Evolutionary conservation across 1,139 yeast genomes (phyloP), one percentile per base, ranked within the genome.

Genomic region (Yamadazyma atmosphaerica): DNA sequence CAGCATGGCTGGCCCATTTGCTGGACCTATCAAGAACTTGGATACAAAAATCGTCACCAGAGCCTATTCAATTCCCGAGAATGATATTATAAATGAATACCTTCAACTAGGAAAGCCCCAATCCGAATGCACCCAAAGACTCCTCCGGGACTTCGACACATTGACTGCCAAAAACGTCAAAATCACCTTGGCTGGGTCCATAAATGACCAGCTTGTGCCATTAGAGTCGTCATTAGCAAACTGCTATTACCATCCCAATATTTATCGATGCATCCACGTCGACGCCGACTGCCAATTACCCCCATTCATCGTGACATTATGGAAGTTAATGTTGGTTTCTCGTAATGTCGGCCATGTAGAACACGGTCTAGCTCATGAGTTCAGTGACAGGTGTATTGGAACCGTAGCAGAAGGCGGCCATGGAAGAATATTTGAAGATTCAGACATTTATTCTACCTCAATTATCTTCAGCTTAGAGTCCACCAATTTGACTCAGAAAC

Each of bases 201-300:
- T 68, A 2, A 61, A 63, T 55, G 98, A 92, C 58, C 98, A 88
- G 58, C 61, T 92, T 46, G 96, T 92, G 2, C 98, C 98, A 2
- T 43, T 77, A 16, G 59, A 59, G 44, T 66, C 79, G 1, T 55
- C 81, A 1, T 54, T 79, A 36, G 74, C 65, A n/a, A 44, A 63
- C 15, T 68, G 72, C 24, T 56, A 65, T 25, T 46, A 56, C 9
- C 86, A 81, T 52, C 80, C 85, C 1, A 79, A 79, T 47, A 73
- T 80, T 13, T 75, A 56, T 47, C 59, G 84, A 39, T 59, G 68
- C 23, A 36, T 73, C 3, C 61, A 52, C 47, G 55, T 69, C 29
- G 62, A 61, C 13, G 45, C 50, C 19, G 45, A 52, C 15, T 35
- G 51, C 19, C 60, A 61, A 3, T 55, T 62, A 1, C 68, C 72